Conservation (phyloP, 164 flowering plant genomes). For the Vitis vinifera region ASM3070453v1 NC_081822.1:9138501-9139000, state of each 20-base stretch:
- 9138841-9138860: conserved; percentile 16
- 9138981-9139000: not conserved
- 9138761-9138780: conserved; percentile 1
- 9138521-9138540: too few species aligned
- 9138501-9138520: not conserved
- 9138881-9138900: too few species aligned
- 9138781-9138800: conserved; percentile 21
- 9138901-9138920: not conserved
- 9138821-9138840: conserved; percentile 33
- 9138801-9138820: conserved; percentile 28
- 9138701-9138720: conserved; percentile 27
- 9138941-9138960: not conserved
- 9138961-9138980: too few species aligned
- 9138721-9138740: conserved; percentile 24
- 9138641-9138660: not conserved
- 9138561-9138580: too few species aligned
- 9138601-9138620: conserved; percentile 20
- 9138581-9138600: too few species aligned
- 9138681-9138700: conserved; percentile 15
- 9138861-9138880: conserved; percentile 1
- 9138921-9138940: not conserved
- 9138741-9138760: conserved; percentile 31
- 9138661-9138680: too few species aligned
- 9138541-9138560: too few species aligned
- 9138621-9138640: conserved; percentile 38